These are phyloP conservation scores for Oidium heveae DNA, from an alignment of 2,329 filamentous ascomycete genomes.

Conservation along the genomic window DNA sequence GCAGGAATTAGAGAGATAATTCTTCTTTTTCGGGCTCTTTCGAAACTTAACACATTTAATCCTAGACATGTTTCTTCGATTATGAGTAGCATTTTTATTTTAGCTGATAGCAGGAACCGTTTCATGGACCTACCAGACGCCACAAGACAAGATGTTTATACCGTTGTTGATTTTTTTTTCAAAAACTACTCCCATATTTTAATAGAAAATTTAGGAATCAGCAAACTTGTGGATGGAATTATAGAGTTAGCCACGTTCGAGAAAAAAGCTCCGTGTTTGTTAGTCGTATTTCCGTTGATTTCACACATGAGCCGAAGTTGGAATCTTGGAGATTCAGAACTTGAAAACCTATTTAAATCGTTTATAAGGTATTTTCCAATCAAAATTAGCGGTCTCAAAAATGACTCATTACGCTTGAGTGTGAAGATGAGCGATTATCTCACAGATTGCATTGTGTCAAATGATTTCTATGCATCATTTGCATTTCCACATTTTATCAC, in stretches of 20 bases:
- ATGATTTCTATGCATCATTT: constrained; percentile 7
- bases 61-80: constrained; percentile 5
- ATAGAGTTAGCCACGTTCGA: constrained; percentile 9
- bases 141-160: constrained; percentile 7
- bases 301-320: constrained; percentile 6
- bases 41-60: constrained; percentile 4
- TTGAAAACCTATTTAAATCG: constrained; percentile 8
- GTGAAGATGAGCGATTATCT: constrained; percentile 6
- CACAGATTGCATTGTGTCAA: constrained; percentile 11
- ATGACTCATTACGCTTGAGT: constrained; percentile 4
- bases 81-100: constrained; percentile 5
- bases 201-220: constrained; percentile 4
- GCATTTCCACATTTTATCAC: constrained; percentile 8
- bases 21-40: constrained; percentile 3
- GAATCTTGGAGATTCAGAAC: constrained; percentile 3
- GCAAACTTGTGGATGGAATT: constrained; percentile 7
- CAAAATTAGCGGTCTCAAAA: constrained; percentile 5
- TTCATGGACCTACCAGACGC: constrained; percentile 6
- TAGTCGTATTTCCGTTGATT: constrained; percentile 9
- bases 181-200: constrained; percentile 4
- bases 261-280: constrained; percentile 10
- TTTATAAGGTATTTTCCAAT: constrained; percentile 13
- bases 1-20: constrained; percentile 8
- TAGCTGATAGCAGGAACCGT: constrained; percentile 2
- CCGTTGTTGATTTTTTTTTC: constrained; percentile 6